Conservation (phyloP, 228 moss, liverwort and hornwort species). For the Sphagnum magellanicum region DNA sequence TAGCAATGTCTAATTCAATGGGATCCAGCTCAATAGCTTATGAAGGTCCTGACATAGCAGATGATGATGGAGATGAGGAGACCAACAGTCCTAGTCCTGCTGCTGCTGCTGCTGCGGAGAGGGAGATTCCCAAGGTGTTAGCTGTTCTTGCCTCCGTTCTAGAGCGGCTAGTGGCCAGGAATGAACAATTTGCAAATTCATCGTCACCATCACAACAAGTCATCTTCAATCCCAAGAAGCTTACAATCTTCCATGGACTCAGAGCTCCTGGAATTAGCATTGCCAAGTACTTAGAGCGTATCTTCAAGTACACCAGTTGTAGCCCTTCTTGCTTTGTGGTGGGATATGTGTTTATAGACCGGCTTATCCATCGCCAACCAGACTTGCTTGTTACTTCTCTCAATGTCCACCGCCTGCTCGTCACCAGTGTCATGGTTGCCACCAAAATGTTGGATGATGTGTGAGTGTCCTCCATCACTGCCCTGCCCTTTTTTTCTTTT, state of each 20-base stretch:
- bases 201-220: conserved; percentile 24
- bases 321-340: conserved; percentile 91
- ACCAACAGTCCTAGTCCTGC: too few relatives aligned
- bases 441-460: conserved; percentile 95
- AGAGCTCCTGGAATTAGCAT: conserved; percentile 81
- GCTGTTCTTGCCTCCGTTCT: conserved; percentile 65
- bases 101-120: conserved; percentile 18
- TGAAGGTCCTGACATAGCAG: conserved; percentile 21
- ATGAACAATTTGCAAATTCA: conserved; percentile 49
- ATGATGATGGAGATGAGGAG: conserved; percentile 12
- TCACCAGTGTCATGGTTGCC: conserved; percentile 85
- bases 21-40: conserved; percentile 6
- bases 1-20: conserved; percentile 1
- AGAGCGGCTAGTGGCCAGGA: conserved; percentile 78
- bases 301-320: conserved; percentile 90
- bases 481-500: too few relatives aligned
- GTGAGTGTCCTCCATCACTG: conserved; percentile 30
- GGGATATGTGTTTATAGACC: conserved; percentile 85
- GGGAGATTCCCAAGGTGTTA: conserved; percentile 63
- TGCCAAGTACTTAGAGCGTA: conserved; percentile 81
- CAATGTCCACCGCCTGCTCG: conserved; percentile 86
- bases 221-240: conserved; percentile 46
- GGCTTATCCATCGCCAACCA: conserved; percentile 84
- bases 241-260: conserved; percentile 79
- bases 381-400: conserved; percentile 86